Conservation (phyloP, 1,284 basidiomycete genomes). For the Anthracocystis panici-leucophaei region DNA sequence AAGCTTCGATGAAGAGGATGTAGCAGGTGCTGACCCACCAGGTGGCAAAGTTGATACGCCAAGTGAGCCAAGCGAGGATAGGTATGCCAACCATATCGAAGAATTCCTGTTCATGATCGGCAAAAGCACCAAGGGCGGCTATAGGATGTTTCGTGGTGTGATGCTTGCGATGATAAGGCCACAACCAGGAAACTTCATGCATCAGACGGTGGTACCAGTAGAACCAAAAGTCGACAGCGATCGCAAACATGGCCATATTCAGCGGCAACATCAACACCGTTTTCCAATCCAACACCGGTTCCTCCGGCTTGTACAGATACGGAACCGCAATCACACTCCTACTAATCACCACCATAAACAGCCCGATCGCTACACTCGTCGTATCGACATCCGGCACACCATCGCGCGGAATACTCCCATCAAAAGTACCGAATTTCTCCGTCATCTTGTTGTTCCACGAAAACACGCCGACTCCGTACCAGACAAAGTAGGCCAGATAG, state of each 20-base stretch:
- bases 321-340: slow-evolving; percentile 32
- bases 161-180: slow-evolving; percentile 55
- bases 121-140: slow-evolving; percentile 53
- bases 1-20: slow-evolving; percentile 38
- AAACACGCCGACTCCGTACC: slow-evolving; percentile 18
- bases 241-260: slow-evolving; percentile 40
- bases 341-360: slow-evolving; percentile 39
- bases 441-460: slow-evolving; percentile 34
- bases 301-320: slow-evolving; percentile 34
- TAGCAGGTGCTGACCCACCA: slow-evolving; percentile 39
- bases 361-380: slow-evolving; percentile 22
- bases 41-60: slow-evolving; percentile 52
- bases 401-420: slow-evolving; percentile 46
- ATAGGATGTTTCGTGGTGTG: slow-evolving; percentile 65
- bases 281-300: slow-evolving; percentile 17
- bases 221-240: slow-evolving; percentile 60
- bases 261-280: slow-evolving; percentile 38
- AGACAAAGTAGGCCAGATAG: slow-evolving; percentile 36
- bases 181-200: slow-evolving; percentile 53
- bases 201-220: slow-evolving; percentile 63
- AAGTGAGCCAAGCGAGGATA: slow-evolving; percentile 49
- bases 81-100: slow-evolving; percentile 61
- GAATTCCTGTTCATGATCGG: slow-evolving; percentile 60
- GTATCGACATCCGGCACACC: slow-evolving; percentile 54
- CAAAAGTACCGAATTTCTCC: slow-evolving; percentile 58